Conservation (phyloP, 1,284 basidiomycete species). For the Cystobasidium slooffiae region DNA sequence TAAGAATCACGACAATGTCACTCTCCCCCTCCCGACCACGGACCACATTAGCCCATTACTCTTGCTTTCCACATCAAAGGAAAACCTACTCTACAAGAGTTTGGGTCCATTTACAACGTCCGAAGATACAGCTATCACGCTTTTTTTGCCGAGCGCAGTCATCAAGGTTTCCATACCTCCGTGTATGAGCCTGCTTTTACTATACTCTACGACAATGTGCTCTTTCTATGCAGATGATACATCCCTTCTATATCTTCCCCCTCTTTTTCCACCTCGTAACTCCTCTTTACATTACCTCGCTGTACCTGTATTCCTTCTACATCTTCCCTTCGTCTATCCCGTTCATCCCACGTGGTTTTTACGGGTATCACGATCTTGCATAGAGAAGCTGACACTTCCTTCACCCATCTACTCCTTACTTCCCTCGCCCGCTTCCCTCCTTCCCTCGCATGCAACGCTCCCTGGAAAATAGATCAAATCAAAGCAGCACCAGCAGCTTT, state of each 20-base stretch:
- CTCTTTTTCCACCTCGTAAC: neutral
- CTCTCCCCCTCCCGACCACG: neutral
- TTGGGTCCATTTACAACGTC: slow-evolving; percentile 2
- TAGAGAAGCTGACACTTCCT: neutral
- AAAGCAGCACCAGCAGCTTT: slow-evolving; percentile 56
- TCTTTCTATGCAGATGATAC: slow-evolving; percentile 43
- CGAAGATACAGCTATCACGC: slow-evolving; percentile 29
- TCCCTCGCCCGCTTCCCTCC: too few relatives aligned
- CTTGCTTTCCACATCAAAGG: slow-evolving; percentile 1
- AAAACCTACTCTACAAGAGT: slow-evolving; percentile 18
- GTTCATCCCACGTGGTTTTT: neutral
- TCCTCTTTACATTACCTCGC: too few relatives aligned
- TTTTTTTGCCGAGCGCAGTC: slow-evolving; percentile 41
- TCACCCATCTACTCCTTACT: neutral
- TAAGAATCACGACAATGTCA: neutral
- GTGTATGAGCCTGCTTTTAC: neutral
- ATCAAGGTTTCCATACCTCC: neutral
- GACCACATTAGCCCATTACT: slow-evolving; percentile 39
- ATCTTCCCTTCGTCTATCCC: neutral
- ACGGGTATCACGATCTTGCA: neutral
- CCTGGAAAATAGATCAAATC: slow-evolving; percentile 38
- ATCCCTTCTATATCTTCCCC: slow-evolving; percentile 1
- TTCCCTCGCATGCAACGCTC: neutral
- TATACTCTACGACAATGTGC: slow-evolving; percentile 29
- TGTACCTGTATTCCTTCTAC: neutral